Evolutionary conservation across 805 yeast species (phyloP), one percentile per base, ranked within the genome.

Genomic region (Wickerhamomyces subpelliculosus): DNA sequence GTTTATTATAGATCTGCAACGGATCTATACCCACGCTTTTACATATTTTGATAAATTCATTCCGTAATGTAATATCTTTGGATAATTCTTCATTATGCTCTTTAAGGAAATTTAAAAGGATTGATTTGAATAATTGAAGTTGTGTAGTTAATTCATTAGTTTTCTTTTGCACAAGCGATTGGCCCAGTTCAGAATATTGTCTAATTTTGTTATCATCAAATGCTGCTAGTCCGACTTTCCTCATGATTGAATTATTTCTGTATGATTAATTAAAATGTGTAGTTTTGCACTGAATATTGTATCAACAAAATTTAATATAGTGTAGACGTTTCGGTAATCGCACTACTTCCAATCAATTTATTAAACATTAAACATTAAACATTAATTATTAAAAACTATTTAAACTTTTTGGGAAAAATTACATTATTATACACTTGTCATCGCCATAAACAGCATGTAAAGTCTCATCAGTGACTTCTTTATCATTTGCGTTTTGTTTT

Each of bases 11-110:
- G n/a, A 63, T 39, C 41, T 57, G 37, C 21, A 89, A 57, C 1
- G 96, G 93, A 55, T 89, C 96, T 16, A 88, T 80, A 1, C 96
- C 96, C 22, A 88, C 79, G 47, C 80, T 74, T 4, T 72, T 65
- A 51, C 96, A 87, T 64, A 89, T 79, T 41, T 73, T 72, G 27
- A 85, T 77, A 57, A 88, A 86, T 53, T 84, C 80, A 22, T 71
- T 63, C 23, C 94, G 65, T 50, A 87, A 73, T 40, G 75, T 75
- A 1, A 80, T 69, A 54, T 84, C 80, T 34, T 66, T 67, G 37
- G 73, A 62, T 32, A 89, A 78, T 46, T 83, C 87, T 8, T 68
- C 67, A 10, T 80, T 78, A 54, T 88, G 87, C 18, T 79, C 81
- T 29, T 65, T 67, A 12, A 93, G 87, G 59, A 86, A 86, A 46